These are phyloP conservation scores for Krasilnikovozyma curviuscula DNA, from an alignment of 768 basidiomycete genomes.

Conservation along the genomic window DNA sequence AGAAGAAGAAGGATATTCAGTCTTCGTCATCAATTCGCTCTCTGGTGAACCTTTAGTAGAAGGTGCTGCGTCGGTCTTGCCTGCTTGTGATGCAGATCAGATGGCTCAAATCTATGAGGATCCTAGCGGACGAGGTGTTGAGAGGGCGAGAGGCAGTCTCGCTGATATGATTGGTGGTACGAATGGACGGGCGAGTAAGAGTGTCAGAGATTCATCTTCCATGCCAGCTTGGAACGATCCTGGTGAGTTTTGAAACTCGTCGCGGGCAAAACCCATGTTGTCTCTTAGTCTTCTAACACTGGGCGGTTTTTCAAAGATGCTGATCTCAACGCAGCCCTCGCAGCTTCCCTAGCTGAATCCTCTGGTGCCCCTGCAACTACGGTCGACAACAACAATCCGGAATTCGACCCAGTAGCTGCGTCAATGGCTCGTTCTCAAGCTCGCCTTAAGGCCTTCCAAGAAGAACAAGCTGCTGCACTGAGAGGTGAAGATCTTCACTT, in stretches of 20 bases:
- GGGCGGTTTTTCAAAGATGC: not conserved
- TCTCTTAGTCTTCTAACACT: no score
- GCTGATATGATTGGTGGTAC: no score
- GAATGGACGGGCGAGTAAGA: no score
- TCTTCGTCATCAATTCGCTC: slow-evolving; percentile 8
- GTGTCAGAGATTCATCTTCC: no score
- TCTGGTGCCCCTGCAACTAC: not conserved
- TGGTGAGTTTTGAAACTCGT: not conserved
- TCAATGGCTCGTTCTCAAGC: slow-evolving; percentile 1
- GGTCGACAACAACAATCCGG: not conserved
- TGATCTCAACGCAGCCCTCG: slow-evolving; percentile 4
- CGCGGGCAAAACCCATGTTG: no score
- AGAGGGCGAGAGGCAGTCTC: no score
- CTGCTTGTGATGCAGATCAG: no score
- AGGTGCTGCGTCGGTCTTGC: no score
- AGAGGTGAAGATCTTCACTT: not conserved
- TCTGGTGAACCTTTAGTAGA: no score
- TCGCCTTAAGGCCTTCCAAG: slow-evolving; percentile 2
- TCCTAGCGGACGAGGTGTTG: no score
- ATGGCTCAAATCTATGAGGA: no score
- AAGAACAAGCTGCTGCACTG: slow-evolving; percentile 5
- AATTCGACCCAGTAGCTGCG: slow-evolving; percentile 2
- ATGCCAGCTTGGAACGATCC: not conserved
- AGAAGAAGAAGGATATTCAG: slow-evolving; percentile 9
- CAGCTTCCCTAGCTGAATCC: not conserved